Base-by-base conservation (phyloP, 371 early-diverging fungal species). In the Mucor mucedo region DNA sequence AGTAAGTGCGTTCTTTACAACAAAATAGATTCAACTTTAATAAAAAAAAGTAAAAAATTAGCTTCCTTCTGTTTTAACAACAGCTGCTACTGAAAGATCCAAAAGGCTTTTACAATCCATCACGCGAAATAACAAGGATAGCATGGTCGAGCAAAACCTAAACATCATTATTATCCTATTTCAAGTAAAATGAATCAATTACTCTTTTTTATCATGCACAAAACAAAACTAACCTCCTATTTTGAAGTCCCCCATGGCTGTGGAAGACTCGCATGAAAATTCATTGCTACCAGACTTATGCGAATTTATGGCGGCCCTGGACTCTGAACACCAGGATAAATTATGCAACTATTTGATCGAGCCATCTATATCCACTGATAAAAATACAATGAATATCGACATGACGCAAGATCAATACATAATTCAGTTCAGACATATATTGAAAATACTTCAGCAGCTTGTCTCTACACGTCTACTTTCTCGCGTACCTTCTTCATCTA, bases 131-230 rank as follows among this genome's bases (percentile, higher is more conserved):
- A 69, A 41, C 3, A 66, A 71, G 41, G 63, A 68, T 8, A 55
- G 27, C 1, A 52, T 57, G 3, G 5, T 48, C 5, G 33, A 53
- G 6, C 21, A 44, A 4, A 58, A 70, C 10, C 14, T 76, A 8
- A 74, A 75, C 54, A 52, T 68, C 7, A 55, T 79, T 5, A 63
- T 79, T 9, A 72, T 75, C 13, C 21, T 75, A 57, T 79, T 76
- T 38, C 80, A 76, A 64, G 76, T 72, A 21, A 21, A 21, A 21
- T 21, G 69, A 53, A 11, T 58, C 13, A 30, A 5, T 9, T 41
- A n/a, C n/a, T 47, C 21, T 52, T 35, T 39, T 49, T 3, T 11
- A 10, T 42, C 5, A 41, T 38, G 21, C 21, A 21, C 21, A 21
- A 33, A 14, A 1, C n/a, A 54, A 33, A 13, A 13, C 10, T 3